These are phyloP conservation scores for Penicillium concentricum DNA, from an alignment of 2,329 filamentous ascomycete species.

Conservation along the genomic window DNA sequence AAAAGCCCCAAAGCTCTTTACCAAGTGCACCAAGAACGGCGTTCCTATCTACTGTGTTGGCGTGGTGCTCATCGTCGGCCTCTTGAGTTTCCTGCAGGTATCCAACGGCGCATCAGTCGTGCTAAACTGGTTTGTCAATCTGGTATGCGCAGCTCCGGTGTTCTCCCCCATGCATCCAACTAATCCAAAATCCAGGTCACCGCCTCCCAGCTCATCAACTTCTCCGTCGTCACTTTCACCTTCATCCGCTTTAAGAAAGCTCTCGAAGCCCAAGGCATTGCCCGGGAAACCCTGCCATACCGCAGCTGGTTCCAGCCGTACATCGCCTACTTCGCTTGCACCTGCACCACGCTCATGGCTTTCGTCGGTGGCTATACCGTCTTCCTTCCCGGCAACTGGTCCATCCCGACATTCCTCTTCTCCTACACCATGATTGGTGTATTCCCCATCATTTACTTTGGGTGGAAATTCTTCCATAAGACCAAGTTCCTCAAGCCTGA, in stretches of 20 bases:
- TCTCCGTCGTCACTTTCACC: conserved; percentile 65
- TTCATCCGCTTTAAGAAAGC: conserved; percentile 73
- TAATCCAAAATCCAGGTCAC: conserved; percentile 51
- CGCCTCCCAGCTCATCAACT: conserved; percentile 73
- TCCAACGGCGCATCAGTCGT: conserved; percentile 65
- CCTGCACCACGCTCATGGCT: conserved; percentile 66
- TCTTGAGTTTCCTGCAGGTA: conserved; percentile 73
- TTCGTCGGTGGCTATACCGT: conserved; percentile 75
- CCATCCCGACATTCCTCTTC: conserved; percentile 69
- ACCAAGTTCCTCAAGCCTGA: conserved; percentile 58
- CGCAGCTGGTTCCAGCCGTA: conserved; percentile 69
- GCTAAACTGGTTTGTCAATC: conserved; percentile 68
- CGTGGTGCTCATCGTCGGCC: conserved; percentile 64
- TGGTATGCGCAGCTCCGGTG: conserved; percentile 41
- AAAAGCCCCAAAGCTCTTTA: conserved; percentile 67
- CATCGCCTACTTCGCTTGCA: conserved; percentile 65
- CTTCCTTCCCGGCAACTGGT: conserved; percentile 69
- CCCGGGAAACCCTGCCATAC: conserved; percentile 68
- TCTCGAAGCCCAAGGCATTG: conserved; percentile 66
- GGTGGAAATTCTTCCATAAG: conserved; percentile 69
- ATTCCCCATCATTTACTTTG: conserved; percentile 66
- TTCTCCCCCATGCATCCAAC: background rate
- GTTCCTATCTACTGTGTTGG: conserved; percentile 73
- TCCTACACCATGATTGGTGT: conserved; percentile 73
- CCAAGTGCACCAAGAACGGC: conserved; percentile 60